These are phyloP conservation scores for Eutypella sp. DNA, from an alignment of 2,329 filamentous ascomycete genomes.

Conservation along the genomic window DNA sequence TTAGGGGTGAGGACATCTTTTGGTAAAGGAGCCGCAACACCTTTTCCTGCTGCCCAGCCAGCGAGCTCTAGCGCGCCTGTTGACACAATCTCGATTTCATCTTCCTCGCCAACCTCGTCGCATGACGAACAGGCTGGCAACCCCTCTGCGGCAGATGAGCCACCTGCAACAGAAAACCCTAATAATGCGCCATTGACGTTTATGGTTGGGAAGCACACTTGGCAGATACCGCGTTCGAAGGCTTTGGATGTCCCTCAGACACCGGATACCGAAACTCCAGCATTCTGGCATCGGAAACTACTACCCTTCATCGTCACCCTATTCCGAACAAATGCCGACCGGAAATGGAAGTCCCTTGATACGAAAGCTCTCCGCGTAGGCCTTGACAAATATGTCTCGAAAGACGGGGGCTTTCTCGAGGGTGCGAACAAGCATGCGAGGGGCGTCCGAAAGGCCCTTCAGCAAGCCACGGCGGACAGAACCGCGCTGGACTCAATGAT, in stretches of 20 bases:
- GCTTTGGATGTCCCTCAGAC: background rate
- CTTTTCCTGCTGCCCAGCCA: conserved; percentile 5
- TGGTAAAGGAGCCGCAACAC: conserved; percentile 8
- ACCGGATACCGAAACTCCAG: background rate
- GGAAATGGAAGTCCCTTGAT: conserved; percentile 8
- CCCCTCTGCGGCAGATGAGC: background rate
- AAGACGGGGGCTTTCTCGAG: conserved; percentile 13
- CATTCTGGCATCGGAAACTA: background rate
- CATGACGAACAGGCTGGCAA: conserved; percentile 1
- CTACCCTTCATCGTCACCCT: background rate
- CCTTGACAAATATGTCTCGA: conserved; percentile 13
- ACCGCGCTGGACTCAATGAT: conserved; percentile 11
- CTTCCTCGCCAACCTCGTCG: background rate
- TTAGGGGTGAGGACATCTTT: conserved; percentile 21
- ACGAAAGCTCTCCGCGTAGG: conserved; percentile 16
- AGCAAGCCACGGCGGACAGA: conserved; percentile 10
- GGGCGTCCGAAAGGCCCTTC: conserved; percentile 6
- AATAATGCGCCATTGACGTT: background rate
- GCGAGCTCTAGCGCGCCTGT: background rate
- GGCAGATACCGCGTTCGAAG: background rate
- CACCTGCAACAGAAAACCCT: conserved; percentile 8
- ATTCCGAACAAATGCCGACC: background rate
- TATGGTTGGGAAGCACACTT: background rate
- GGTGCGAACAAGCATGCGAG: conserved; percentile 13
- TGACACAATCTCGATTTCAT: background rate